Base-by-base conservation (phyloP, 805 yeast genomes). In the Kazachstania psychrophila region DNA sequence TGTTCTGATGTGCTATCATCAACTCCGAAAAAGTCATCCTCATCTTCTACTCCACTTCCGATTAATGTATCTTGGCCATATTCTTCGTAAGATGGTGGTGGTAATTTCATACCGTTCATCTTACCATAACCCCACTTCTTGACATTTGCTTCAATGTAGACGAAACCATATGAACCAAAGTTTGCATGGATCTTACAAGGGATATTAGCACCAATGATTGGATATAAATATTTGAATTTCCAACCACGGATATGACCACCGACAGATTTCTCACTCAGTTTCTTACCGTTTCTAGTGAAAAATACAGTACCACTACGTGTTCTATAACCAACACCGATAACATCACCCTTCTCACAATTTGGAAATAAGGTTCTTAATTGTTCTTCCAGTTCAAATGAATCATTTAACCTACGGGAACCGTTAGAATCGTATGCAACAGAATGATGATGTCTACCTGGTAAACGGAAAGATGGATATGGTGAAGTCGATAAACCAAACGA, bases 81-180 rank as follows among this genome's bases (percentile, higher is more conserved):
- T 39, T 78, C 75, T 33, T 84, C 83, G 60, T 89, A 89, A 8
- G 92, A 79, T 1, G 98, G 98, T 3, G 97, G 95, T 5, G 97
- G 94, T 3, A 94, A 80, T 40, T 87, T 80, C 33, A 70, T 73
- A 1, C 97, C 98, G 46, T 79, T 83, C 27, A 80, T 69, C 3
- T 92, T 89, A n/a, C 94, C 95, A 50, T 81, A 79, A 5, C 95
- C 95, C 96, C 96, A 87, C 56, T 83, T 86, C 56, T 87, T 87
- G 26, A 88, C 95, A 54, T 87, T 86, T 2, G 85, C 96, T 54
- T 88, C 96, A 33, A 88, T 84, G 53, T 73, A 86, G 2, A 88
- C 96, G 61, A 74, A 87, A 2, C 96, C 96, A 39, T 77, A 69
- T 48, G 84, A 89, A 14, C 98, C 98, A 38, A 92, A 61, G 52